Evolutionary conservation across 768 basidiomycete genomes (phyloP), one percentile per base, ranked within the genome.

Genomic region (Collybiopsis confluens): DNA sequence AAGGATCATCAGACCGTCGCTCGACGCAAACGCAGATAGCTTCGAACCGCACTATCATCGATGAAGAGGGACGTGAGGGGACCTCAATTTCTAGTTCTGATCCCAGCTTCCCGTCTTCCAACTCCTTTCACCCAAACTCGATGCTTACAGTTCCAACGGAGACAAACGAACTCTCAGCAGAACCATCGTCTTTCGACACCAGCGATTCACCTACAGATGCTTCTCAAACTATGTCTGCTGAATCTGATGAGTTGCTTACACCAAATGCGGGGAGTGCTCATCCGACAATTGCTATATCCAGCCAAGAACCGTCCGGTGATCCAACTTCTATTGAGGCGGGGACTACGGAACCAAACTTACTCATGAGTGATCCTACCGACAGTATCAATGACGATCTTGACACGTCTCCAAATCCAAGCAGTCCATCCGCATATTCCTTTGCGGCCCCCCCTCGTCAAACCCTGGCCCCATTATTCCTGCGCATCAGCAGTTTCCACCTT

Each of bases 401-500:
- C 21, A 33, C 30, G 30, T 33, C 30, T 33, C 6, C 30, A 33
- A 5, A 5, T 33, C 13, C 30, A 33, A 33, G 13, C 30, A 33
- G 5, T 33, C 13, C 30, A 5, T 33, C 30, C 5, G 5, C 30
- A 5, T 33, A 5, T 6, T 5, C 30, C 5, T 13, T 13, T 13
- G 13, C 23, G 21, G 35, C 33, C 13, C 37, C 47, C 18, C 23
- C 47, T 16, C 33, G 33, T 20, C 23, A 16, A 15, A n/a, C 33
- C 13, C 35, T 35, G 11, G 30, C 20, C 23, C 30, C 45, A 27
- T 18, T 33, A 30, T 35, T n/a, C 47, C 47, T 16, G 26, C 44
- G 23, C 47, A 35, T 24, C 33, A 9, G 20, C 63, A 60, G 36
- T 47, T 58, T 58, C 60, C 58, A 60, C 58, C 62, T 56, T 56